Evolutionary conservation across 177 flowering plant species (phyloP), one percentile per base, ranked within the genome.

Genomic region (Telopea speciosissima): DNA sequence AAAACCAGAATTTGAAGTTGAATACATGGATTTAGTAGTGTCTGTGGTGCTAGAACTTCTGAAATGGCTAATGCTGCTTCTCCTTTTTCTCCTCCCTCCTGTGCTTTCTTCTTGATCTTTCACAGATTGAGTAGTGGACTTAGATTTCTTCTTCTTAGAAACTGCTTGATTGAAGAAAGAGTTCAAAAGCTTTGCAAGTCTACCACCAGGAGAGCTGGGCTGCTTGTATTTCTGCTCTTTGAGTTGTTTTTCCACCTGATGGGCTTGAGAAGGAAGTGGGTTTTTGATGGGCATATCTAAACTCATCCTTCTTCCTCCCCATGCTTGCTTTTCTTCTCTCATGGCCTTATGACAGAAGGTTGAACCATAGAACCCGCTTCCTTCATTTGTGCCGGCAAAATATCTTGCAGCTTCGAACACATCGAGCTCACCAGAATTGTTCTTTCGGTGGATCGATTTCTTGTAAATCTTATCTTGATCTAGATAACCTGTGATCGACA

Each of bases 401-500:
- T 95, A 95, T 21, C 84, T 64, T 5, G 91, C 85, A 0, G 99
- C 99, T 73, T 95, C 97, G 31, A 94, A 94, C 28, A 94, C 97
- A 40, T 89, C 97, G 45, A 94, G 87, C 79, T 94, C 98, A 25
- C 84, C 90, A 8, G 97, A 94, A 70, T 80, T 82, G 11, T 84
- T 82, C 62, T 88, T 73, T 33, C 80, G 73, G 74, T 85, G 92
- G 72, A 70, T 74, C 2, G 87, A 31, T 24, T 79, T 86, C 80
- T 79, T 87, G 81, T 70, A 59, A 21, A 76, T 9, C 58, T 65
- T 83, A 12, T 80, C 82, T 2, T 78, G 60, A 63, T 83, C 78
- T 45, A 79, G 28, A 36, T 65, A 24, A 16, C 61, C 77, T 67
- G 78, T 62, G 72, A 70, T 71, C 68, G 89, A 83, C 89, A 87